Base-by-base conservation (phyloP, 805 yeast species). In the Phaffomyces opuntiae region DNA sequence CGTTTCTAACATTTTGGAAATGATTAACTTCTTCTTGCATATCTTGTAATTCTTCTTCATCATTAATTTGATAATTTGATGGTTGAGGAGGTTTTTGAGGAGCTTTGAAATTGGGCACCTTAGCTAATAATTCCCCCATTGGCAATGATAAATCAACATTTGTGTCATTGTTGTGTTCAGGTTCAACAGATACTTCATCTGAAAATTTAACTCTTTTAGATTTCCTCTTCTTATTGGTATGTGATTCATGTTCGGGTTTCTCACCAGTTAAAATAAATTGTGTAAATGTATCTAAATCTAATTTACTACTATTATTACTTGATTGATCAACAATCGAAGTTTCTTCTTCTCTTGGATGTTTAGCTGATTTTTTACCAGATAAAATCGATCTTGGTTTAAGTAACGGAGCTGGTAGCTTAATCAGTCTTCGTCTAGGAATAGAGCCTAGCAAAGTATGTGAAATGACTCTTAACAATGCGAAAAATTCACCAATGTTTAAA, bases 401-500 rank as follows among this genome's bases (percentile, higher is more conserved):
- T 16, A 87, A 76, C 0, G 85, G 78, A 0, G 95, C 85, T 4
- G 72, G 69, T 8, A 62, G 53, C 47, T 64, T 62, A 34, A 87
- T 75, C 57, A 80, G 64, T 21, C 68, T 63, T 51, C 87, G 66
- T 26, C 70, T 62, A 3, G 87, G 83, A n/a, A 71, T 60, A 32
- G 63, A 55, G 2, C 83, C 83, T 32, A 62, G 54, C 3, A 65
- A 40, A 0, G 83, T 70, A 61, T 87, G 96, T 17, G 95, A 77
- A 13, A 89, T 74, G 19, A 93, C 73, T 55, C 99, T 72, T 44
- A 91, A 61, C 34, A 88, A 73, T 0, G 96, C 96, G 67, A 86
- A 93, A 65, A 93, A 91, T 62, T 89, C 95, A 7, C 96, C 95
- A 45, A 89, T 81, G 56, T 87, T 89, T 45, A 91, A 72, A 4